Conservation (phyloP, 169 alveolate genomes). For the Plasmodium blacklocki region DNA sequence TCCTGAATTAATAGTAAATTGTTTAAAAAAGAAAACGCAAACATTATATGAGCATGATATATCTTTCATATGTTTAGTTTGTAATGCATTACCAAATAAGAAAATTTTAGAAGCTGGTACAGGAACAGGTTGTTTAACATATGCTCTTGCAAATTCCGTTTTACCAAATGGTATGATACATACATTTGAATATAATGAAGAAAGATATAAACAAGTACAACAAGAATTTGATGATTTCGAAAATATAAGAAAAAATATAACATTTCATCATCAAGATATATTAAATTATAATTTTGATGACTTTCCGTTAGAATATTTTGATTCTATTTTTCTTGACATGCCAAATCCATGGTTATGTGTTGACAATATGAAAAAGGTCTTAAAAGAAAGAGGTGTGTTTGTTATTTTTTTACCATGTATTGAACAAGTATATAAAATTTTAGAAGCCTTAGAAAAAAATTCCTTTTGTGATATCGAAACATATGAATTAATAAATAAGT, state of each 20-base stretch:
- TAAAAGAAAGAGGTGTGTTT: slow-evolving; percentile 86
- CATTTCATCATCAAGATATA: slow-evolving; percentile 86
- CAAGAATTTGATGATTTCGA: slow-evolving; percentile 77
- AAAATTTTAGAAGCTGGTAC: slow-evolving; percentile 92
- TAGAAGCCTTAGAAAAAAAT: slow-evolving; percentile 77
- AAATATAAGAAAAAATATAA: slow-evolving; percentile 42
- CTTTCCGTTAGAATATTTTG: slow-evolving; percentile 78
- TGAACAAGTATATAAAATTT: slow-evolving; percentile 90
- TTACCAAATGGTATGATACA: slow-evolving; percentile 89
- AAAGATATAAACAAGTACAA: slow-evolving; percentile 86
- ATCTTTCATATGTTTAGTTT: slow-evolving; percentile 88
- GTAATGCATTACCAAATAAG: slow-evolving; percentile 91
- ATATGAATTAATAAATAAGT: slow-evolving; percentile 89
- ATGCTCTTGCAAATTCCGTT: slow-evolving; percentile 88
- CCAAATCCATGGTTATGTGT: slow-evolving; percentile 94
- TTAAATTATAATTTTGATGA: slow-evolving; percentile 75
- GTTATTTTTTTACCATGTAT: slow-evolving; percentile 92
- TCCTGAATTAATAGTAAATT: slow-evolving; percentile 86
- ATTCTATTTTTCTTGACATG: slow-evolving; percentile 91
- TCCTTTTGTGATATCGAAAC: slow-evolving; percentile 83
- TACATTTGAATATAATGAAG: slow-evolving; percentile 91
- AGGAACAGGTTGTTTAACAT: slow-evolving; percentile 93
- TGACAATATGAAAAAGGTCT: slow-evolving; percentile 82
- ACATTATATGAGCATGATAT: slow-evolving; percentile 93
- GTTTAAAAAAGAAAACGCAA: slow-evolving; percentile 90